These are phyloP conservation scores for Citrus cavaleriei DNA, from an alignment of 345 rosid species.

Conservation along the genomic window DNA sequence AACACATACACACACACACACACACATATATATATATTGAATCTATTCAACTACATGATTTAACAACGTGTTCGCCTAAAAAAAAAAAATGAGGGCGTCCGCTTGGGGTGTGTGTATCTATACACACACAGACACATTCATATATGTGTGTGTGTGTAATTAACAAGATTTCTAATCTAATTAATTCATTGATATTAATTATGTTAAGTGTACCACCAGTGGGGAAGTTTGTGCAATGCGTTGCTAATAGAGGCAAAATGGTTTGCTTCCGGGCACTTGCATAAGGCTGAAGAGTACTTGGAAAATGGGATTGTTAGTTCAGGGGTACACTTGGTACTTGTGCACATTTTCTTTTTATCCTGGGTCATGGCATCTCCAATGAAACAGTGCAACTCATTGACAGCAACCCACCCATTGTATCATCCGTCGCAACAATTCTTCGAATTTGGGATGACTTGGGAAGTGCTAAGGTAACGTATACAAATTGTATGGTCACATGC, in stretches of 20 bases:
- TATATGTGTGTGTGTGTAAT: no score
- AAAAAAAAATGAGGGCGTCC: no score
- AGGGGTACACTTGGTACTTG: slow-evolving; percentile 43
- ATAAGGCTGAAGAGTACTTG: slow-evolving; percentile 46
- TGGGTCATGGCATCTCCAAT: slow-evolving; percentile 35
- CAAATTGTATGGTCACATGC: no score
- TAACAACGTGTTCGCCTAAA: no score
- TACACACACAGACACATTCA: no score
- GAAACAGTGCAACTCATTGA: slow-evolving; percentile 33
- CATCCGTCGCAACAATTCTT: slow-evolving; percentile 42
- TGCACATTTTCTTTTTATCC: slow-evolving; percentile 48
- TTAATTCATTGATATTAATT: neutral
- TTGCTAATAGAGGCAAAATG: slow-evolving; percentile 59
- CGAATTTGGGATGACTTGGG: slow-evolving; percentile 65
- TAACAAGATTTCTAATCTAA: neutral
- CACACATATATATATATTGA: accelerated
- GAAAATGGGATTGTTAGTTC: slow-evolving; percentile 52
- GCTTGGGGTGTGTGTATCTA: no score
- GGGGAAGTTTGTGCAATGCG: slow-evolving; percentile 48
- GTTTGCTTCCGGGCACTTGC: slow-evolving; percentile 37
- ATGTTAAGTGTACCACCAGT: slow-evolving; percentile 26
- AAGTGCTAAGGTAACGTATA: slow-evolving; percentile 40
- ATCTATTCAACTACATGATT: no score
- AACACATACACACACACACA: no score
- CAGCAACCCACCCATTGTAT: slow-evolving; percentile 29